A percentile compares a stretch with the other conserved stretches of the same genome.
Conservation (phyloP, 768 basidiomycete species). For the Boletus pseudopeckii region DNA sequence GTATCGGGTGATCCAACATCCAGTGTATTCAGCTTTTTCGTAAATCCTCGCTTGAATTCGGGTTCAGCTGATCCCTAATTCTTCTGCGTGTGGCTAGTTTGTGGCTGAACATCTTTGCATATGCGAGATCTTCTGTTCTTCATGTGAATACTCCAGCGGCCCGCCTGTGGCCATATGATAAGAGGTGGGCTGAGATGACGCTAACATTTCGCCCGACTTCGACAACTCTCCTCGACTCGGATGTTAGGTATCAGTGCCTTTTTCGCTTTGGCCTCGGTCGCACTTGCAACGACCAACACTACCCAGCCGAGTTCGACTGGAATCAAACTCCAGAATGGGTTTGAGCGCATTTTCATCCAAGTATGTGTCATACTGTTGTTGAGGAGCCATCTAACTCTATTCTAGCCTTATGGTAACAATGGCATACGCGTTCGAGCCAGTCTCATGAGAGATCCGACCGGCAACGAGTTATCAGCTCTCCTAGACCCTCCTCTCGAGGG, state of each 20-base stretch:
- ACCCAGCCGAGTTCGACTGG: conserved; percentile 27
- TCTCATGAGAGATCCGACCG: not conserved
- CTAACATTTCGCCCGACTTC: not conserved
- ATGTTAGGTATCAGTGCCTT: not conserved
- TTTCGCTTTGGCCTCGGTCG: not conserved
- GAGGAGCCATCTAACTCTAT: not conserved
- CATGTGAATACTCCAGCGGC: not conserved
- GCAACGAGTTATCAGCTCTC: not conserved
- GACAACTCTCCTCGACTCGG: not conserved
- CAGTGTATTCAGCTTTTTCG: not conserved
- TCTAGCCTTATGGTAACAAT: not conserved
- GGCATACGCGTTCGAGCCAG: not conserved
- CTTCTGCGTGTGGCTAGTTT: not conserved
- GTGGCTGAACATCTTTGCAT: not conserved
- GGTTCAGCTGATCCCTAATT: not conserved
- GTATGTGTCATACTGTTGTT: not conserved
- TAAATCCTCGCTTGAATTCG: not conserved
- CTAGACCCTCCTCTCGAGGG: no score
- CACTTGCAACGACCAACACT: conserved; percentile 9
- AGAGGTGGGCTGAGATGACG: not conserved
- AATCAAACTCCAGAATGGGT: conserved; percentile 36
- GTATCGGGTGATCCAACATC: not conserved
- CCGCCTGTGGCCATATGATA: not conserved
- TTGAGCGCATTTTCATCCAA: conserved; percentile 27
- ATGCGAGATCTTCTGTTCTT: not conserved